These are phyloP conservation scores for Camptophora hylomeconis DNA, from an alignment of 2,329 filamentous ascomycete species.

Conservation along the genomic window DNA sequence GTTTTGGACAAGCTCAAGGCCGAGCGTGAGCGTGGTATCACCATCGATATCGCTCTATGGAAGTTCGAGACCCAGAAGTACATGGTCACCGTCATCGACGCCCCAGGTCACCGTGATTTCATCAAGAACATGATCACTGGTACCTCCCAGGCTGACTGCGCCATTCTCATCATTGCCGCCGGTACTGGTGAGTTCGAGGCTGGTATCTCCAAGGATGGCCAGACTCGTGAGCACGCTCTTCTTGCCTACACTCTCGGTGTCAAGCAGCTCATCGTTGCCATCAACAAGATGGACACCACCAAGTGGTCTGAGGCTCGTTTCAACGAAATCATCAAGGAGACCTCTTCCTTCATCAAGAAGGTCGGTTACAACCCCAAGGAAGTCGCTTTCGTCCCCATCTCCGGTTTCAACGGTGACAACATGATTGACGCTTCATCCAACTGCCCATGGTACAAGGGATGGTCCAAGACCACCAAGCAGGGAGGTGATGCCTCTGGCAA, in stretches of 20 bases:
- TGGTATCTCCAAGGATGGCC: constrained; percentile 99
- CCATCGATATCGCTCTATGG: constrained; percentile 99
- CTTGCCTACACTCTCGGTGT: constrained; percentile 99
- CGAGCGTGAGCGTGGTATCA: constrained; percentile 99
- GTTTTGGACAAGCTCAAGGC: constrained; percentile 99
- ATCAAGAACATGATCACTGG: constrained; percentile 99
- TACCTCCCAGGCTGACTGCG: constrained; percentile 99
- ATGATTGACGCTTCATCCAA: constrained; percentile 84
- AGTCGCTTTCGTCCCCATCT: constrained; percentile 98
- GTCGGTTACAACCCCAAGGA: constrained; percentile 99
- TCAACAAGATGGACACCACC: constrained; percentile 99
- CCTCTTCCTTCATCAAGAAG: constrained; percentile 99
- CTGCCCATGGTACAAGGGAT: constrained; percentile 99
- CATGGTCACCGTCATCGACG: constrained; percentile 96
- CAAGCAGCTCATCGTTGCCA: constrained; percentile 98
- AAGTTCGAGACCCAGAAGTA: constrained; percentile 99
- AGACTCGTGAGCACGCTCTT: constrained; percentile 99
- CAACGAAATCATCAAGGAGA: constrained; percentile 99
- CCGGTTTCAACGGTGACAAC: constrained; percentile 99
- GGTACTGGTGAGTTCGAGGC: constrained; percentile 99
- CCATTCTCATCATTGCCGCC: constrained; percentile 98
- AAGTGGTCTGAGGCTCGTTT: constrained; percentile 95
- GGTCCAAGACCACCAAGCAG: constrained; percentile 95
- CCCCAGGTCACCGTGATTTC: constrained; percentile 99
- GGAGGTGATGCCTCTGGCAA: constrained; percentile 80